Conservation (phyloP, 768 basidiomycete genomes). For the Tricholoma saponaceum region DNA sequence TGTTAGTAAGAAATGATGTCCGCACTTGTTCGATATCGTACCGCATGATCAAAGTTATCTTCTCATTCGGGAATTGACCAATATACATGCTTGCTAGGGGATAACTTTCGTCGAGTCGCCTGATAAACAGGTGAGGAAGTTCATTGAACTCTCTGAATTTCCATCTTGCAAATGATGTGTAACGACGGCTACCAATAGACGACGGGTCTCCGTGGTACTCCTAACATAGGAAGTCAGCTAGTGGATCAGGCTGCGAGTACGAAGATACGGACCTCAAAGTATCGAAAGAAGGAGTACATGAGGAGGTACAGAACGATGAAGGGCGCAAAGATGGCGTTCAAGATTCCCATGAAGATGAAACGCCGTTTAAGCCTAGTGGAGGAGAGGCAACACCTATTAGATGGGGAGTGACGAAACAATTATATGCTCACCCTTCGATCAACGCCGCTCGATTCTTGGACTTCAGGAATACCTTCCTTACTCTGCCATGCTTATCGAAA, state of each 20-base stretch:
- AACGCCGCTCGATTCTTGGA: constrained; percentile 73
- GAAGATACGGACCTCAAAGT: constrained; percentile 78
- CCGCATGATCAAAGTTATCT: constrained; percentile 87
- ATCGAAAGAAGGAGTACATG: constrained; percentile 99
- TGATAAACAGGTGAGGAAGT: constrained; percentile 85
- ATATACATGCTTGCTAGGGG: constrained; percentile 93
- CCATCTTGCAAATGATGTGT: constrained; percentile 95
- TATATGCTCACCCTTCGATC: constrained; percentile 69
- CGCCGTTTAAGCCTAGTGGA: constrained; percentile 65
- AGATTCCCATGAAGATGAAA: constrained; percentile 94
- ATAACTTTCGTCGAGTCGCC: constrained; percentile 85
- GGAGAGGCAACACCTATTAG: constrained; percentile 1
- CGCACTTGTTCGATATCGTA: constrained; percentile 30
- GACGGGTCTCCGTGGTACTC: constrained; percentile 99
- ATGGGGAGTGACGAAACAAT: not conserved
- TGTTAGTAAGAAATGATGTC: not conserved
- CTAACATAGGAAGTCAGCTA: constrained; percentile 36
- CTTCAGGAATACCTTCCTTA: constrained; percentile 88
- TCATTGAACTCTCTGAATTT: constrained; percentile 99
- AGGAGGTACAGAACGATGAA: constrained; percentile 96
- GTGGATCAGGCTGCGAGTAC: not conserved
- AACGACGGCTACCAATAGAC: constrained; percentile 85
- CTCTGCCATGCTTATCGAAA: constrained; percentile 86
- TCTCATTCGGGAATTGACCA: constrained; percentile 96
- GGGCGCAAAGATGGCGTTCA: constrained; percentile 94